Conservation (phyloP, 805 yeast genomes). For the Brettanomyces anomalus region DNA sequence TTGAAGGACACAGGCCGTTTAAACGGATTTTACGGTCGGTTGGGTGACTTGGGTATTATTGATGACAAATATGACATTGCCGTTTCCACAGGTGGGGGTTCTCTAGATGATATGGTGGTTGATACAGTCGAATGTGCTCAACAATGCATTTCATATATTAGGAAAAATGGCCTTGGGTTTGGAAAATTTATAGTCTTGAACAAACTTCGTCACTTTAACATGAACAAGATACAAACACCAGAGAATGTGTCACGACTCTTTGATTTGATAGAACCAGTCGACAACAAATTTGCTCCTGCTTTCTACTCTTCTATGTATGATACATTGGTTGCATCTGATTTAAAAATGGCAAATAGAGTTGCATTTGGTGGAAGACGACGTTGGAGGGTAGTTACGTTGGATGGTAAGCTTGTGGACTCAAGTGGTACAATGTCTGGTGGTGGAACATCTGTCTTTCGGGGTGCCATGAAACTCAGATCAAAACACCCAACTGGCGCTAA, state of each 20-base stretch:
- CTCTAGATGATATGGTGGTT: slow-evolving; percentile 88
- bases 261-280: slow-evolving; percentile 67
- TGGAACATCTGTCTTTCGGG: slow-evolving; percentile 60
- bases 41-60: slow-evolving; percentile 89
- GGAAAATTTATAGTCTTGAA: slow-evolving; percentile 79
- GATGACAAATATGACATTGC: slow-evolving; percentile 89
- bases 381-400: slow-evolving; percentile 84
- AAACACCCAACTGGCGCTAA: slow-evolving; percentile 17
- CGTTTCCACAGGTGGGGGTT: slow-evolving; percentile 88
- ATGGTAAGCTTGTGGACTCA: slow-evolving; percentile 84
- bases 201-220: slow-evolving; percentile 57
- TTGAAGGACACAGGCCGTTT: slow-evolving; percentile 76
- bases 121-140: slow-evolving; percentile 60
- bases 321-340: slow-evolving; percentile 75
- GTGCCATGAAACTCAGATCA: slow-evolving; percentile 61
- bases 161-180: slow-evolving; percentile 78
- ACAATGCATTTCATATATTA: slow-evolving; percentile 63
- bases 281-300: slow-evolving; percentile 69
- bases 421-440: slow-evolving; percentile 98
- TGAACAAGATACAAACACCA: slow-evolving; percentile 59
- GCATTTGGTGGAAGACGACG: slow-evolving; percentile 71
- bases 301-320: slow-evolving; percentile 81
- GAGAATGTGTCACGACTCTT: slow-evolving; percentile 70
- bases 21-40: slow-evolving; percentile 77
- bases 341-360: slow-evolving; percentile 74